Conservation (phyloP, 163 green algal genomes). For the Scenedesmus sp. region DNA sequence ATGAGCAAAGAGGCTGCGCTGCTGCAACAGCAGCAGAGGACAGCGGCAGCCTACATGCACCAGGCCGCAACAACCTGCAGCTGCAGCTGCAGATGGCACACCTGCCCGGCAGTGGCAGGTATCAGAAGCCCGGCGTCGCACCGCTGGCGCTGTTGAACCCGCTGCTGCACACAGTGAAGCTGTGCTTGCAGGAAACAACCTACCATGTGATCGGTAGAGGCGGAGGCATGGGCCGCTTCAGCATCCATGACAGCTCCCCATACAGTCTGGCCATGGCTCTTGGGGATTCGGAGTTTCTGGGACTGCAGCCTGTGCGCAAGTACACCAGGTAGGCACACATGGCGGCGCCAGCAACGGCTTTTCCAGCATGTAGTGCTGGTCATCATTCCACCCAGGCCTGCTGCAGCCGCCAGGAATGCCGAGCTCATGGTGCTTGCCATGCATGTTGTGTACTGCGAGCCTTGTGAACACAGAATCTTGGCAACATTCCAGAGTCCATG, state of each 20-base stretch:
- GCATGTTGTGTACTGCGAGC: no score
- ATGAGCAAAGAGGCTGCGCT: not conserved
- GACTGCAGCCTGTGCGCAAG: not conserved
- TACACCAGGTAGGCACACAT: no score
- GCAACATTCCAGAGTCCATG: no score
- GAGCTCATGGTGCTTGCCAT: no score
- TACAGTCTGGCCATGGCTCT: not conserved
- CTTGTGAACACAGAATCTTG: no score
- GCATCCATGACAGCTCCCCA: constrained; percentile 17
- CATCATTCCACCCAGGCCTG: no score
- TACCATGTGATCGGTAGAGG: not conserved
- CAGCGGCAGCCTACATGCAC: not conserved
- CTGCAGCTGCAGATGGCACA: not conserved
- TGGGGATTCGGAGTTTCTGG: constrained; percentile 10
- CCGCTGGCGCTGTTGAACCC: not conserved
- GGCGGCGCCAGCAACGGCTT: not conserved
- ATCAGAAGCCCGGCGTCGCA: not conserved
- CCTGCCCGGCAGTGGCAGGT: not conserved
- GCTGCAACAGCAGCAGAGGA: not conserved
- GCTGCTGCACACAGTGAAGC: not conserved
- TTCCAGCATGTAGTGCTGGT: not conserved
- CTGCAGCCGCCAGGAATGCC: no score
- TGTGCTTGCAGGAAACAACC: not conserved
- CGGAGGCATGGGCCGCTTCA: not conserved
- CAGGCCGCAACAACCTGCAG: not conserved